Evolutionary conservation across 176 grass and related monocot genomes (phyloP), one percentile per base, ranked within the genome.

Genomic region (Typha latifolia): DNA sequence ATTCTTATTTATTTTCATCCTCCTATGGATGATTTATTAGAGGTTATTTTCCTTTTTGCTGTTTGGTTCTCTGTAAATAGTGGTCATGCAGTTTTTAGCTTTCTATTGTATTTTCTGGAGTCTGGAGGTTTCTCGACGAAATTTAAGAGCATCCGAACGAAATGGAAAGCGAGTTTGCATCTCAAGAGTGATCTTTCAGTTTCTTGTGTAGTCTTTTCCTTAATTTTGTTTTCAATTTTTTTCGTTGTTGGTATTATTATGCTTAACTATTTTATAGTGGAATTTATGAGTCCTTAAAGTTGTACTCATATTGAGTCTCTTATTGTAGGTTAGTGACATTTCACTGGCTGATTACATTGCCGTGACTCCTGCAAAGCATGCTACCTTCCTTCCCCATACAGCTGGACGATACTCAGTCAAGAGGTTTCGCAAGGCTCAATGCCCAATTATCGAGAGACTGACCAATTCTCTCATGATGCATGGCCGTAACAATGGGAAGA

Each of bases 381-480:
- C 82, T 12, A 89, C 74, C 7, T 85, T 85, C 53, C 78, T 85
- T 61, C 86, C 86, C 8, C 86, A 89, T 74, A 85, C 86, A 22
- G 86, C 86, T 3, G 86, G 86, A 5, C 43, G 82, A 65, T 89
- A 89, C 59, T 84, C 86, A 0, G 82, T 32, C 3, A 89, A 89
- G 82, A 74, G 86, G 61, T 89, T 89, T 70, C 72, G 78, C 49
- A 89, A 85, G 86, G 82, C 86, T 12, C 82, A 89, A 31, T 89
- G 86, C 82, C 82, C 86, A 10, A 85, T 89, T 49, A 19, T 89
- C 12, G 86, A 89, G 71, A 77, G 86, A 31, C 67, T 89, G 16
- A 89, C 86, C 4, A 89, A 89, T 68, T 85, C 86, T 3, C 75
- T 89, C 13, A 89, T 89, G 86, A 89, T 89, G 86, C 86, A 89